Conservation (phyloP, 345 rosid genomes). For the Salix dunnii region DNA sequence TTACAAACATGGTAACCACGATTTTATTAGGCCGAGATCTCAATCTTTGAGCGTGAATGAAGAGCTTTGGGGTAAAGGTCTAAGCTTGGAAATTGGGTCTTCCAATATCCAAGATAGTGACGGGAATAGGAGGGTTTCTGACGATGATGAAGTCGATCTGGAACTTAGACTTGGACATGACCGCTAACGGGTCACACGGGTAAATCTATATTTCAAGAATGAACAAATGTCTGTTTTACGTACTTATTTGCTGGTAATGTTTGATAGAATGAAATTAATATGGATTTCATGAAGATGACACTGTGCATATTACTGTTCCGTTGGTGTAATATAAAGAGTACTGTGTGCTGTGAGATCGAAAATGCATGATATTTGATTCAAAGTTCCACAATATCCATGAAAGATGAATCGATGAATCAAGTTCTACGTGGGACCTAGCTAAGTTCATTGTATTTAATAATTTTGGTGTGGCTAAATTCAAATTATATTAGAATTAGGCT, state of each 20-base stretch:
- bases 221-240: neutral
- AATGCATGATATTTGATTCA: neutral
- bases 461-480: neutral
- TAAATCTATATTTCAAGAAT: too few species aligned
- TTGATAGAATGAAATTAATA: neutral
- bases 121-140: constrained; percentile 16
- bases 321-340: neutral
- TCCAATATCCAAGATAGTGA: constrained; percentile 20
- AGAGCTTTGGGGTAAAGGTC: constrained; percentile 41
- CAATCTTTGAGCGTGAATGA: constrained; percentile 22
- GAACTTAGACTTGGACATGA: constrained; percentile 78
- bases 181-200: constrained; percentile 13
- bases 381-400: neutral
- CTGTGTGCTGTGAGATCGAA: neutral
- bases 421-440: neutral
- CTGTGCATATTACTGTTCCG: neutral
- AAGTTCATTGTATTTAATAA: neutral
- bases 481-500: neutral
- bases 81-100: constrained; percentile 54
- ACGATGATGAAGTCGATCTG: constrained; percentile 65
- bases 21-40: constrained; percentile 14
- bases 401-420: neutral
- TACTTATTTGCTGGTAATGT: neutral
- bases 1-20: constrained; percentile 1
- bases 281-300: neutral